Base-by-base conservation (phyloP, 2,329 filamentous ascomycete genomes). In the Talaromyces sp. region DNA sequence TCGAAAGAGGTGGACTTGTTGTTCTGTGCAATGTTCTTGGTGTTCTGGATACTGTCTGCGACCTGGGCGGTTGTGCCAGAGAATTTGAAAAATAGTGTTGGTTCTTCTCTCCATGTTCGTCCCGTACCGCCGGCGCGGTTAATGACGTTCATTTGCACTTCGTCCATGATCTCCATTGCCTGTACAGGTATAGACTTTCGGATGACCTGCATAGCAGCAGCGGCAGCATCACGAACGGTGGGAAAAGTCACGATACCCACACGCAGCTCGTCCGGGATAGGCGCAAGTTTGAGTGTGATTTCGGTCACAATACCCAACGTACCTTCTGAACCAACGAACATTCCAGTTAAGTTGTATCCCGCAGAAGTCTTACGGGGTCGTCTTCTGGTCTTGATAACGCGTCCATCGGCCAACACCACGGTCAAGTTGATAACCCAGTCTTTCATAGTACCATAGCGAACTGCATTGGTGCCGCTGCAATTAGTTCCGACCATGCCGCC, bases 51-150 rank as follows among this genome's bases (percentile, higher is more conserved):
- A 71, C 93, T 92, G 71, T 96, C 92, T 67, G 86, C 84, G 3
- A 96, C 91, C n/a, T 89, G 86, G 27, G 86, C 85, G 69, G 87
- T 89, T 1, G 91, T 93, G 19, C 93, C 93, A 1, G 90, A 89
- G 74, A 96, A 88, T 69, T 82, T 81, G 73, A 80, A 81, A 70
- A 81, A 81, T 1, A 80, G 70, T 10, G 78, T 80, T 8, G 78
- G 79, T 11, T 74, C 70, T 39, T 75, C 76, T 62, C 75, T 74
- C 78, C 79, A 81, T 5, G 68, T 74, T 3, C 83, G 81, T 19
- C 83, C 83, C 0, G 87, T 87, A 37, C 83, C 83, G 35, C 88
- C 88, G 0, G 87, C 87, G 33, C 83, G 80, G 73, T 91, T 91
- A 70, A 91, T 86, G 50, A 89, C 86, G 60, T 81, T 78, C 89